Evolutionary conservation across 441 rosid species (phyloP).

Genomic region (Kokia cookei): DNA sequence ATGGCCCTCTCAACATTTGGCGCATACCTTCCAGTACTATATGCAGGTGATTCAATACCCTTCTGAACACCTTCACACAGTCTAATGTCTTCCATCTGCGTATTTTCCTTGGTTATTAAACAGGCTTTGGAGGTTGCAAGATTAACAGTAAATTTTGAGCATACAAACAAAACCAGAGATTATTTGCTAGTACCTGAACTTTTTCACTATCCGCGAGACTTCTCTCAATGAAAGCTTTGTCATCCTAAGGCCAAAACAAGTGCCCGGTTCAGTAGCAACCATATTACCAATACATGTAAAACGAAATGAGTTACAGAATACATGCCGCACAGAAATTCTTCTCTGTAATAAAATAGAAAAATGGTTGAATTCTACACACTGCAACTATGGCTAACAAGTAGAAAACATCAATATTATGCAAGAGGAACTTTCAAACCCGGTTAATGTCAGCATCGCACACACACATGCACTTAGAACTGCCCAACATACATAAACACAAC

Average conservation of each 20-base stretch:
- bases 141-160: not conserved
- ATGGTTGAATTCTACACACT: not conserved
- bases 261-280: not conserved
- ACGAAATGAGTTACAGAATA: not conserved
- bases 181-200: constrained; percentile 52
- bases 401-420: not conserved
- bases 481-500: not conserved
- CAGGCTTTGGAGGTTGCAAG: not conserved
- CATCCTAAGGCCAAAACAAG: constrained; percentile 40
- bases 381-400: not conserved
- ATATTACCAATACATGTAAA: not conserved
- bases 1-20: constrained; percentile 65
- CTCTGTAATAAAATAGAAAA: not conserved
- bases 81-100: constrained; percentile 70
- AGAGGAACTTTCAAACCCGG: not conserved
- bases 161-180: not conserved
- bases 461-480: not conserved
- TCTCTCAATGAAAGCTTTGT: constrained; percentile 49
- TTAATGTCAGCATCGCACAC: not conserved
- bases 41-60: constrained; percentile 74
- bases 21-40: constrained; percentile 60
- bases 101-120: not conserved
- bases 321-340: not conserved
- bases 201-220: constrained; percentile 65
- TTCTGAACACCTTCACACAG: constrained; percentile 81